phyloP scores from a whole-genome alignment of 2,329 filamentous ascomycete species.

The Zelopaecilomyces penicillatus region DNA sequence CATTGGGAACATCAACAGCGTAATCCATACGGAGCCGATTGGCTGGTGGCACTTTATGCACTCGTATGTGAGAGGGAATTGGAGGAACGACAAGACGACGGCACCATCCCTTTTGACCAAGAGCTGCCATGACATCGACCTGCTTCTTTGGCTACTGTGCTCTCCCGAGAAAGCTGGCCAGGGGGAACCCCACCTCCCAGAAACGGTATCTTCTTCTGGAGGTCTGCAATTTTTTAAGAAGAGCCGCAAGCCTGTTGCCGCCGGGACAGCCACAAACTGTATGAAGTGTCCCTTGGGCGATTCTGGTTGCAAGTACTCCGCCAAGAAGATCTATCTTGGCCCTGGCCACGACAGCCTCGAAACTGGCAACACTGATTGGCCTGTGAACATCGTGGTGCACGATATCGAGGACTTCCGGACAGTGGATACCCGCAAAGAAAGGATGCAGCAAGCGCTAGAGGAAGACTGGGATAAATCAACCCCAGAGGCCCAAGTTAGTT shows the following conservation, averaged over 20 bases:
- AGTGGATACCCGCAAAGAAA: constrained; percentile 28
- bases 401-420: constrained; percentile 75
- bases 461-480: constrained; percentile 47
- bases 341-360: constrained; percentile 50
- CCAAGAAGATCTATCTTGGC: constrained; percentile 73
- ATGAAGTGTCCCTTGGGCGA: constrained; percentile 62
- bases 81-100: constrained; percentile 71
- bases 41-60: constrained; percentile 96
- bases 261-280: constrained; percentile 78
- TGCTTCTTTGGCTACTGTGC: constrained; percentile 83
- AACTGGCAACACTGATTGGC: constrained; percentile 66
- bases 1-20: constrained; percentile 76
- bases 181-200: constrained; percentile 60
- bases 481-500: constrained; percentile 37
- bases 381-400: constrained; percentile 78
- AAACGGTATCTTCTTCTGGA: constrained; percentile 67
- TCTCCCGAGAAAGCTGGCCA: constrained; percentile 48
- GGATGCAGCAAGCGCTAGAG: constrained; percentile 34
- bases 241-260: constrained; percentile 64
- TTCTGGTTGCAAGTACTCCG: constrained; percentile 72
- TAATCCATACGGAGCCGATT: constrained; percentile 89
- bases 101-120: constrained; percentile 84
- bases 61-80: constrained; percentile 87
- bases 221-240: constrained; percentile 70
- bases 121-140: constrained; percentile 92